Conservation (phyloP, 2,329 filamentous ascomycete species). For the Chalaropsis ovoidea region DNA sequence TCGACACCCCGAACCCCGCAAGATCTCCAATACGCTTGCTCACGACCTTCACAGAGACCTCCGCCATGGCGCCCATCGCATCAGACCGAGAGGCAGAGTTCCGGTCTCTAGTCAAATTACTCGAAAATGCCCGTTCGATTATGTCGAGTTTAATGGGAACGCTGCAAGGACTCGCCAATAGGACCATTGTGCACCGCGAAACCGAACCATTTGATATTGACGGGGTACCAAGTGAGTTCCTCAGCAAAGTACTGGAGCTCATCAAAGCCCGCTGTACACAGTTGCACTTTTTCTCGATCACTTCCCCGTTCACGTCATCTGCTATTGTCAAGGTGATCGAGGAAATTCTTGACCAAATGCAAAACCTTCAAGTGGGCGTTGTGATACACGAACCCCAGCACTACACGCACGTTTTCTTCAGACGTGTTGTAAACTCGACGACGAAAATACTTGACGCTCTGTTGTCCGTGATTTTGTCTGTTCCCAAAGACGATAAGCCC, state of each 20-base stretch:
- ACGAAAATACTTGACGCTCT: no score
- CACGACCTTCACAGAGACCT: no score
- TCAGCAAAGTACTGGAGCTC: conserved; percentile 58
- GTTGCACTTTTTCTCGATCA: conserved; percentile 75
- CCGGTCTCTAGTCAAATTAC: neutral
- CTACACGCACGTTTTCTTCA: no score
- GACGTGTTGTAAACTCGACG: no score
- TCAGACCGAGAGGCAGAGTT: conserved; percentile 1
- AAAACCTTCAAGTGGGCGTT: conserved; percentile 51
- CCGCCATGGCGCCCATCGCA: neutral
- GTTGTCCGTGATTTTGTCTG: no score
- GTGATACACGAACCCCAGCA: no score
- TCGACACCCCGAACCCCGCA: no score
- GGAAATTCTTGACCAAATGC: conserved; percentile 60
- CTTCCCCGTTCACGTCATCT: conserved; percentile 72
- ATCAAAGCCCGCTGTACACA: conserved; percentile 79
- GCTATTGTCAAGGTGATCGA: conserved; percentile 61
- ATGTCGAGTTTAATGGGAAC: no score
- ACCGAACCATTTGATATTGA: no score
- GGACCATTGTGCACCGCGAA: no score
- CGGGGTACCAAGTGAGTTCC: neutral
- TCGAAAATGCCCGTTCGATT: neutral
- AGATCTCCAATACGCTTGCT: neutral
- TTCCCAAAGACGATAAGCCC: no score
- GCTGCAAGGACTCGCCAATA: no score